These are phyloP conservation scores for Pythium chondricola DNA, from an alignment of 352 stramenopile species.

Conservation along the genomic window DNA sequence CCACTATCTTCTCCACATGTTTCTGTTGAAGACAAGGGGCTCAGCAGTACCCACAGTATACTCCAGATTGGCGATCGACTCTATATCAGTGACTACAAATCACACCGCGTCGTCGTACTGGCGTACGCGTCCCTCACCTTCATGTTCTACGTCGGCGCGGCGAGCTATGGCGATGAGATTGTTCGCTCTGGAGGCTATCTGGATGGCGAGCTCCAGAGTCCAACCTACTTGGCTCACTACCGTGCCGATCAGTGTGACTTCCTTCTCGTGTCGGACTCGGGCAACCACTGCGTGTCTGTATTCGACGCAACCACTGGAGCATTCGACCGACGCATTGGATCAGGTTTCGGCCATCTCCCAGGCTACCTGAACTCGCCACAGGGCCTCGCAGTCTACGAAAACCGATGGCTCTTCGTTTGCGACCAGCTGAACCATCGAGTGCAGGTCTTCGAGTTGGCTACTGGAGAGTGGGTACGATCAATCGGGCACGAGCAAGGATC, in stretches of 20 bases:
- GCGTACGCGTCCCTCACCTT: constrained; percentile 25
- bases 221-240: constrained; percentile 29
- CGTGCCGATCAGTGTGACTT: neutral
- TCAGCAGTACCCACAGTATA: constrained; percentile 5
- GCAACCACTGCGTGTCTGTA: constrained; percentile 52
- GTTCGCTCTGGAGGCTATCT: constrained; percentile 41
- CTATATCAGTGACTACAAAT: constrained; percentile 46
- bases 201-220: constrained; percentile 42
- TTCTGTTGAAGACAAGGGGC: neutral
- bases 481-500: constrained; percentile 32
- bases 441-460: constrained; percentile 44
- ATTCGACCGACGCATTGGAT: constrained; percentile 36
- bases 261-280: constrained; percentile 48
- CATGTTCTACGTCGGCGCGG: constrained; percentile 39
- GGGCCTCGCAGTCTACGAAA: constrained; percentile 36
- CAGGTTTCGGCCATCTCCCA: constrained; percentile 44
- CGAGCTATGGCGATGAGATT: constrained; percentile 47
- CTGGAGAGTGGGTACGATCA: constrained; percentile 12
- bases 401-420: constrained; percentile 39
- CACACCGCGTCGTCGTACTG: constrained; percentile 46
- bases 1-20: too few species aligned
- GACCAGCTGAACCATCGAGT: constrained; percentile 71
- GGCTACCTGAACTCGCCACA: constrained; percentile 51
- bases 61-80: constrained; percentile 9
- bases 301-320: constrained; percentile 34